Evolutionary conservation across 345 rosid genomes (phyloP).

Genomic region (Alliaria petiolata): DNA sequence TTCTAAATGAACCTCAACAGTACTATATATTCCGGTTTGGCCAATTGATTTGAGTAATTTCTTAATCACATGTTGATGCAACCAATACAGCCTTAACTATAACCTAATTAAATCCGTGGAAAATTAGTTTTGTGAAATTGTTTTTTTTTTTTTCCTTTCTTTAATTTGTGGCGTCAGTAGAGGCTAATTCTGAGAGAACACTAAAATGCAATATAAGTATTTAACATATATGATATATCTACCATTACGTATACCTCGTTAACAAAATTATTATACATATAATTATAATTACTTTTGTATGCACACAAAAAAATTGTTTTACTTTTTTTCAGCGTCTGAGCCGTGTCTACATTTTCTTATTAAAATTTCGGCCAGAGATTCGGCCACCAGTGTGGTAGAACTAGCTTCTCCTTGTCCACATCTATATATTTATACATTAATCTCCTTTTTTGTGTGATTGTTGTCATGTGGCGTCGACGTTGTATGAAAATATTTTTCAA

Average conservation of each 20-base stretch:
- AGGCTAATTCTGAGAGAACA: no score
- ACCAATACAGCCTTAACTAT: neutral
- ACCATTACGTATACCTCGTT: no score
- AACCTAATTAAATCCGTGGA: neutral
- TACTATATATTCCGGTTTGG: neutral
- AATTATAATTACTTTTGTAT: no score
- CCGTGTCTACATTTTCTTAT: conserved; percentile 3
- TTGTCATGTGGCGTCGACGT: conserved; percentile 21
- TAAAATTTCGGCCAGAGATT: conserved; percentile 9
- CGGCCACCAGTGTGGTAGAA: neutral
- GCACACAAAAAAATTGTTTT: neutral
- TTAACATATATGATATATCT: no score
- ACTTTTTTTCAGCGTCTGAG: neutral
- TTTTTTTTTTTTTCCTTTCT: no score
- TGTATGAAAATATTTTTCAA: neutral
- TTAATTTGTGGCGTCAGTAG: no score
- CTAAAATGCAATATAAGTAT: no score
- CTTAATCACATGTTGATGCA: neutral
- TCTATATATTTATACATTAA: neutral
- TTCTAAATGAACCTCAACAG: neutral
- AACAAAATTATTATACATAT: no score
- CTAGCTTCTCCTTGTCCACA: conserved; percentile 16
- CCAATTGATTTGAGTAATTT: neutral
- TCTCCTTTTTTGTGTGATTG: neutral
- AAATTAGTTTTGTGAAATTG: neutral